Conservation (phyloP, 805 yeast genomes). For the Myxozyma neotropica region DNA sequence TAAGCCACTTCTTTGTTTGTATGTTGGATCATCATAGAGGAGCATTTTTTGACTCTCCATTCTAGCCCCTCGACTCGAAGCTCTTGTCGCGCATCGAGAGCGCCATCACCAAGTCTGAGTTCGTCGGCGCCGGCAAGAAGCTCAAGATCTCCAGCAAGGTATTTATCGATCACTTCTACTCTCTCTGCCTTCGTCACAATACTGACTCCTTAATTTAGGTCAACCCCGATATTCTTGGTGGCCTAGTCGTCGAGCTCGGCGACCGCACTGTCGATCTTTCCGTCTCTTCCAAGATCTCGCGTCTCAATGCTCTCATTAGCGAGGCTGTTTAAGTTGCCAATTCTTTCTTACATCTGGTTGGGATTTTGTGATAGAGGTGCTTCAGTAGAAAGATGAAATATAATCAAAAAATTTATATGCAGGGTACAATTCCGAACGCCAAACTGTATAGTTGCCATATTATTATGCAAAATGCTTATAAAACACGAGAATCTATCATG, state of each 20-base stretch:
- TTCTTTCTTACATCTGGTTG: not conserved
- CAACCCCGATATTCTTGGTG: slow-evolving; percentile 91
- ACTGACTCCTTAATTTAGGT: slow-evolving; percentile 43
- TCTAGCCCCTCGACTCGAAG: slow-evolving; percentile 72
- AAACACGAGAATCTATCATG: too few relatives aligned
- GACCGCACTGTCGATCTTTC: slow-evolving; percentile 96
- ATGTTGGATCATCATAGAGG: not conserved
- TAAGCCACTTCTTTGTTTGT: slow-evolving; percentile 34
- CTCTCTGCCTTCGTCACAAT: not conserved
- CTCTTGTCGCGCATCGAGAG: slow-evolving; percentile 74
- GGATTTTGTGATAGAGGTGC: not conserved
- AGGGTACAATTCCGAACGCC: not conserved
- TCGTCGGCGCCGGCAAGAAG: slow-evolving; percentile 84
- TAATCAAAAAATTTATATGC: not conserved
- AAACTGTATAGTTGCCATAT: not conserved
- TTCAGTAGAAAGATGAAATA: not conserved
- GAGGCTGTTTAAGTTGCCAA: slow-evolving; percentile 66
- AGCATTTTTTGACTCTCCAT: not conserved
- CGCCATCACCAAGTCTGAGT: slow-evolving; percentile 73
- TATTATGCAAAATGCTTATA: too few relatives aligned
- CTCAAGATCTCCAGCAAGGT: slow-evolving; percentile 76
- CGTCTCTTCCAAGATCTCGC: slow-evolving; percentile 78
- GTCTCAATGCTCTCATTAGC: slow-evolving; percentile 82
- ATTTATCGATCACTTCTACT: not conserved
- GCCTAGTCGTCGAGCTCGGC: slow-evolving; percentile 92